Base-by-base conservation (phyloP, 495 filamentous ascomycete species). In the Neurospora sublineolata region DNA sequence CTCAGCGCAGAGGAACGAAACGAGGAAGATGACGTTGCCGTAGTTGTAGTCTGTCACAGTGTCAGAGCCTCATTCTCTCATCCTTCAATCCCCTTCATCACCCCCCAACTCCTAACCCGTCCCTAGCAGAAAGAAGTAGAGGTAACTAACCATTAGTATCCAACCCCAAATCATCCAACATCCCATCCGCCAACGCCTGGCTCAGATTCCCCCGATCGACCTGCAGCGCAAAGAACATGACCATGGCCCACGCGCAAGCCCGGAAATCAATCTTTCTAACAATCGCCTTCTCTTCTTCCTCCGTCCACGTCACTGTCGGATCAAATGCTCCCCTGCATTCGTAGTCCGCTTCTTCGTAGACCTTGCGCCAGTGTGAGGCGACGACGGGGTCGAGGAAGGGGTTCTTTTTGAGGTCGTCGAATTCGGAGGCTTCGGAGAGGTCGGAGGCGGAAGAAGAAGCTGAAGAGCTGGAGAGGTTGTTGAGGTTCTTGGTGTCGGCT, bases 1-100 rank as follows among this genome's bases (percentile, higher is more conserved):
- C 75, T 94, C 91, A 0, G 92, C 89, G 5, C 85, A 80, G 1
- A 94, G 80, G 76, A 94, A 93, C 5, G 79, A 82, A 6, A 91
- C 64, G 67, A 86, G 86, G 78, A 92, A 94, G 41, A 94, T 90
- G 4, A 89, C 91, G 75, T 92, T 89, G 1, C 90, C 91, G 41
- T 87, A 87, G 73, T 94, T 93, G 78, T 93, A 93, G 36, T 87
- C 82, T 83, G 27, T 75, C 6, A 11, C 44, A 14, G 75, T 37
- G 74, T 60, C 64, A 68, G 38, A 68, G 38, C 44, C 64, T 60
- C 23, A 27, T 4, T 36, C 1, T 14, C 20, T 52, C n/a, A 23
- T 27, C 3, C 80, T 80, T 10, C 42, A 10, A 3, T 3, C 41
- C 6, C 1, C 3, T 8, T 3, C 42, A 5, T 41, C 40, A 14